Conservation (phyloP, 495 filamentous ascomycete genomes). For the Hyaloscypha finlandica region DNA sequence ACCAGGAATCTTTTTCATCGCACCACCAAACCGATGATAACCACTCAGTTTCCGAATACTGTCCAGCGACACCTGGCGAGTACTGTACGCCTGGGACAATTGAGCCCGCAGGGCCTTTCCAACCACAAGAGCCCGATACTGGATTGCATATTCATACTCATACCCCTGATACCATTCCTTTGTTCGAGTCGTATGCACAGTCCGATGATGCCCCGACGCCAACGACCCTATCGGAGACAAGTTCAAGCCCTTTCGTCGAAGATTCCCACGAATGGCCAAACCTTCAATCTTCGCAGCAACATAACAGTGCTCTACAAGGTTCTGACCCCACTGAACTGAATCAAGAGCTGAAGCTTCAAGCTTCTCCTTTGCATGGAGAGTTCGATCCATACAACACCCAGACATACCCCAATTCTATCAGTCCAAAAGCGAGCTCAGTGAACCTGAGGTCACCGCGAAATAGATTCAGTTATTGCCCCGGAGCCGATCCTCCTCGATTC, state of each 20-base stretch:
- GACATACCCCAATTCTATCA: constrained; percentile 16
- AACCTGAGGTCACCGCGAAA: constrained; percentile 1
- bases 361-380: constrained; percentile 15
- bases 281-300: constrained; percentile 23
- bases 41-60: neutral
- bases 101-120: neutral
- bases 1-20: neutral
- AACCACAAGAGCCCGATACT: neutral
- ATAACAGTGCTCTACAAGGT: neutral
- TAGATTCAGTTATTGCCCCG: neutral
- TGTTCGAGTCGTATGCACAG: constrained; percentile 21
- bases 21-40: neutral
- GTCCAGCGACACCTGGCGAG: neutral
- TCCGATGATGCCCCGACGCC: constrained; percentile 18
- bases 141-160: constrained; percentile 18
- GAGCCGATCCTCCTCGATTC: no score
- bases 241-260: constrained; percentile 13
- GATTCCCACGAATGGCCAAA: constrained; percentile 6
- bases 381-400: constrained; percentile 23
- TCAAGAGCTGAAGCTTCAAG: constrained; percentile 13
- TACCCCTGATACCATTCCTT: constrained; percentile 22
- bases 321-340: neutral
- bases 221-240: constrained; percentile 12
- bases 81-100: neutral
- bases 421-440: constrained; percentile 10